Evolutionary conservation across 441 rosid species (phyloP).

Genomic region (Dalechampia spathulata): DNA sequence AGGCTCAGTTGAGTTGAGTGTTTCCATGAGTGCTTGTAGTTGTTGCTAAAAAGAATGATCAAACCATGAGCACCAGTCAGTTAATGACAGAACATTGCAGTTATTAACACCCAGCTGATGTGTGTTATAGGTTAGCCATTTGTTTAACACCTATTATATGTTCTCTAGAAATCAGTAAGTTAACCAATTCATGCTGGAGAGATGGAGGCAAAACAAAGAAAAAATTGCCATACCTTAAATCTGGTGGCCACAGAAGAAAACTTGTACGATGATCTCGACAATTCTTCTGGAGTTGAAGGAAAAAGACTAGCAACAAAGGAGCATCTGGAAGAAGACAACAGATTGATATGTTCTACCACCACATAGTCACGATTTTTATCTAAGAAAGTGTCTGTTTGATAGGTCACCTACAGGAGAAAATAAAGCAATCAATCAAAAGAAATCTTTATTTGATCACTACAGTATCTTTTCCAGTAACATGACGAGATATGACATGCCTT

Average conservation of each 20-base stretch:
- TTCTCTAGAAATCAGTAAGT: background rate
- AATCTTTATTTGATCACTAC: slow-evolving; percentile 14
- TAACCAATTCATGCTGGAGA: background rate
- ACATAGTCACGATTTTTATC: slow-evolving; percentile 97
- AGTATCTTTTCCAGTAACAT: slow-evolving; percentile 13
- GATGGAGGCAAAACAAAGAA: background rate
- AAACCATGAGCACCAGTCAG: slow-evolving; percentile 15
- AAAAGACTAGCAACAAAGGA: slow-evolving; percentile 75
- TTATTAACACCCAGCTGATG: slow-evolving; percentile 1
- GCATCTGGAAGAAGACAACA: slow-evolving; percentile 83
- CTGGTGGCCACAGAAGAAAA: slow-evolving; percentile 91
- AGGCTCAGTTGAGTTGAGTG: slow-evolving; percentile 87
- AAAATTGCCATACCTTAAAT: slow-evolving; percentile 59
- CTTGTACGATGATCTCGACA: slow-evolving; percentile 85
- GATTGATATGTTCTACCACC: slow-evolving; percentile 88
- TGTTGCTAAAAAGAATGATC: slow-evolving; percentile 59
- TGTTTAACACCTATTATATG: background rate
- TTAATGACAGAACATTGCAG: background rate
- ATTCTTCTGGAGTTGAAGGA: slow-evolving; percentile 55
- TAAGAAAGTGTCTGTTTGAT: slow-evolving; percentile 74
- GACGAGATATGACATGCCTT: slow-evolving; percentile 46
- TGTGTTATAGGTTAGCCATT: too few relatives aligned
- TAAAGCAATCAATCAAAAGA: slow-evolving; percentile 19
- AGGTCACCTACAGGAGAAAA: slow-evolving; percentile 56
- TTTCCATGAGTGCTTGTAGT: slow-evolving; percentile 98